phyloP scores from a whole-genome alignment of 2,329 filamentous ascomycete genomes.

The Fusarium robinianum region DNA sequence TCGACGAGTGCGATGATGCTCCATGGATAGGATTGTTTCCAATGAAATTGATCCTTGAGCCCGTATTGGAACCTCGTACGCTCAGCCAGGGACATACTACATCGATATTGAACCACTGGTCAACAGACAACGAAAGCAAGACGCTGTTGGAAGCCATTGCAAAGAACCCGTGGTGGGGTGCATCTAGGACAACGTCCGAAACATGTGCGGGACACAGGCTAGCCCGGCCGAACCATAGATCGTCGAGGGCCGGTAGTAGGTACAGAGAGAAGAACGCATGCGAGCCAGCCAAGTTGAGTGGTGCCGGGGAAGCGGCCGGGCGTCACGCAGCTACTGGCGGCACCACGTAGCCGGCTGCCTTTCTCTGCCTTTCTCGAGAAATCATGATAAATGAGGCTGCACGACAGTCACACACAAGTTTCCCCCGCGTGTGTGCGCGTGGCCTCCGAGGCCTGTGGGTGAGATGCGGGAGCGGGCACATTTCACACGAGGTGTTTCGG shows the following conservation, averaged over 20 bases:
- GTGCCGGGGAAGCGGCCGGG: constrained; percentile 15
- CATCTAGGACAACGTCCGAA: no score
- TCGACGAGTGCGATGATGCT: no score
- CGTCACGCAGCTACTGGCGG: constrained; percentile 7
- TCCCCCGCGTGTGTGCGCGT: constrained; percentile 8
- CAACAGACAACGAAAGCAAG: no score
- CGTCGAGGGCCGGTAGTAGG: no score
- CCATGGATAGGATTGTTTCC: no score
- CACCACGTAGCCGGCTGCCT: constrained; percentile 17
- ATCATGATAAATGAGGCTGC: constrained; percentile 31
- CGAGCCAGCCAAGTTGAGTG: constrained; percentile 3
- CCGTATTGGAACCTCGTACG: no score
- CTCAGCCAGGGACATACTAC: no score
- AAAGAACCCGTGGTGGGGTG: no score
- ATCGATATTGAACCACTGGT: no score
- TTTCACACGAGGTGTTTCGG: constrained; percentile 14
- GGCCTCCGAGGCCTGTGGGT: constrained; percentile 13
- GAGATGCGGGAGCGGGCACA: constrained; percentile 11
- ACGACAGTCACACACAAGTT: constrained; percentile 15
- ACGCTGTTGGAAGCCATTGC: no score
- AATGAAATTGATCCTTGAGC: no score
- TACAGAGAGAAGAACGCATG: constrained; percentile 13
- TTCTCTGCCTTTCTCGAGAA: constrained; percentile 13
- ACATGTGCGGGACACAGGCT: no score
- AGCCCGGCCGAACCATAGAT: neutral